phyloP scores from a whole-genome alignment of 176 grass and related monocot genomes.

The Triticum turgidum region DNA sequence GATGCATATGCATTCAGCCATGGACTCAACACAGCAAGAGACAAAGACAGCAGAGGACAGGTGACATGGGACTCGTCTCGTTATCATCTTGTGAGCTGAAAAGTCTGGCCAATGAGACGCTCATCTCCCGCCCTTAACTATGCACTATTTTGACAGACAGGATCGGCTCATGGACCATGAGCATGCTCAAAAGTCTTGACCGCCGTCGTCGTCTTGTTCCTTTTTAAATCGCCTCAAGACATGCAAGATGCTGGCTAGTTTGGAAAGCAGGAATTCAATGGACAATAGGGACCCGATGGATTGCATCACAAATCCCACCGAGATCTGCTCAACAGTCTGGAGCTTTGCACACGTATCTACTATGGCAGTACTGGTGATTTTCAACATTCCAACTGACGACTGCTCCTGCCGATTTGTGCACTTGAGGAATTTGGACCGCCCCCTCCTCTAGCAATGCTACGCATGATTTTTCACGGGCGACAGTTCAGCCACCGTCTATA shows the following conservation, averaged over 20 bases:
- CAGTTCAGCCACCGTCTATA: too few species aligned
- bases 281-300: neutral
- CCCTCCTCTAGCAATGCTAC: too few species aligned
- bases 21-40: constrained; percentile 23
- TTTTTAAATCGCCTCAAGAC: neutral
- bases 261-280: neutral
- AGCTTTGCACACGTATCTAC: too few species aligned
- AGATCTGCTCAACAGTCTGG: neutral
- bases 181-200: neutral
- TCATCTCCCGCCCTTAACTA: neutral
- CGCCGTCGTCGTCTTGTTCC: neutral
- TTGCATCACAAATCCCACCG: neutral
- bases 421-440: too few species aligned
- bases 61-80: neutral
- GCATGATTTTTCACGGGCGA: too few species aligned
- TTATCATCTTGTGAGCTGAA: neutral
- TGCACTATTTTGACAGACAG: neutral
- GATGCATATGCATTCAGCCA: neutral
- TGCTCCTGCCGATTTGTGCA: too few species aligned
- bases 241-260: neutral
- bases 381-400: too few species aligned
- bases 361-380: too few species aligned
- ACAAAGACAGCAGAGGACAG: constrained; percentile 11
- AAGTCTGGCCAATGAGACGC: constrained; percentile 5
- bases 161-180: neutral